Evolutionary conservation across 2,329 filamentous ascomycete genomes (phyloP).

Genomic region (Diaporthe destruens): DNA sequence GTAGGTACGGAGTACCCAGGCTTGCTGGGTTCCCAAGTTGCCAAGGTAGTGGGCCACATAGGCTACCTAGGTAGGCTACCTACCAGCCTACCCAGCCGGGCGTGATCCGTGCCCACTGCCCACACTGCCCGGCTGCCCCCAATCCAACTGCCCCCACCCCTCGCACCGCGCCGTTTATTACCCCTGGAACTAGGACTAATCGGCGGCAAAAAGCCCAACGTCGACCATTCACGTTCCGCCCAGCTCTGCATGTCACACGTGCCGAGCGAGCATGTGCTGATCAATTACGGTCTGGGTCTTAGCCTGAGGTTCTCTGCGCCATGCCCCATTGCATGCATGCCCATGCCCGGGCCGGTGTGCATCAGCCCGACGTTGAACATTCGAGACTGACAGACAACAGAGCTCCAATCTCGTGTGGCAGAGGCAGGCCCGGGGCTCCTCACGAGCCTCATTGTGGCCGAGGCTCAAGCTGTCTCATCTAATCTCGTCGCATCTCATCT

Average conservation of each 20-base stretch:
- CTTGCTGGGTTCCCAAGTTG: too few relatives aligned
- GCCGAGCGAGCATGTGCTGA: not conserved
- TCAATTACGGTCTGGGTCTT: too few relatives aligned
- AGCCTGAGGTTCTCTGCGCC: too few relatives aligned
- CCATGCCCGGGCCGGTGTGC: not conserved
- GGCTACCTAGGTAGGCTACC: too few relatives aligned
- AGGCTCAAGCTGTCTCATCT: conserved; percentile 17
- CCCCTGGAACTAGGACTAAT: conserved; percentile 32
- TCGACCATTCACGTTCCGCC: conserved; percentile 14
- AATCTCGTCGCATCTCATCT: conserved; percentile 21
- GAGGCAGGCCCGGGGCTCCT: not conserved
- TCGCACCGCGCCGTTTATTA: conserved; percentile 16
- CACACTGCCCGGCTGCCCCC: not conserved
- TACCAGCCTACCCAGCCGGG: too few relatives aligned
- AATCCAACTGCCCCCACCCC: not conserved
- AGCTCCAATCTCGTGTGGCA: conserved; percentile 19
- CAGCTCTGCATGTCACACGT: not conserved
- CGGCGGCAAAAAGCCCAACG: conserved; percentile 16
- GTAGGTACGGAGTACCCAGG: too few relatives aligned
- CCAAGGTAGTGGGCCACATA: too few relatives aligned
- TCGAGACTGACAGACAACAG: not conserved
- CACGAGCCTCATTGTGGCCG: conserved; percentile 19
- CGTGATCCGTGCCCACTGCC: not conserved
- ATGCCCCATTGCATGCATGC: too few relatives aligned
- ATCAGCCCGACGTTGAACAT: conserved; percentile 2